phyloP scores from a whole-genome alignment of 257 asterid genomes.

The Solanum ahanhuiri region DNA sequence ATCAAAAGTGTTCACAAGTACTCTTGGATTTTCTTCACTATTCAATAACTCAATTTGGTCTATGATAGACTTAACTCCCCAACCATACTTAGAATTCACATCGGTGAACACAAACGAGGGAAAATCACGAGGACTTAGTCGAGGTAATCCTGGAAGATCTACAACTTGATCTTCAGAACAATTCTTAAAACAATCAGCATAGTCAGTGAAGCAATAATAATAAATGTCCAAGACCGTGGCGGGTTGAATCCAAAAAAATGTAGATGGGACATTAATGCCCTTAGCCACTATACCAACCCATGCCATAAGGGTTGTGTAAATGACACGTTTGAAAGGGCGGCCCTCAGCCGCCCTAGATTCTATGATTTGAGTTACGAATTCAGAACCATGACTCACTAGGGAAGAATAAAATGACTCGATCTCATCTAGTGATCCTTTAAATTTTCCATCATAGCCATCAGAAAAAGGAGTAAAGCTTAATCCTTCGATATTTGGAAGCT shows the following conservation, averaged over 20 bases:
- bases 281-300: constrained; percentile 4
- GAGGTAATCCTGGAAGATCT: constrained; percentile 4
- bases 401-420: not conserved
- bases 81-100: not conserved
- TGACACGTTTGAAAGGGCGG: not conserved
- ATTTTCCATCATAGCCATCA: not conserved
- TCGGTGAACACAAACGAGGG: not conserved
- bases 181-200: not conserved
- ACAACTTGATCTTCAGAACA: not conserved
- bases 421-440: not conserved
- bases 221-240: constrained; percentile 2
- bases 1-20: constrained; percentile 7
- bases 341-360: not conserved
- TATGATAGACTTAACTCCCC: not conserved
- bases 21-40: not conserved
- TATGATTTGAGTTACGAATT: not conserved
- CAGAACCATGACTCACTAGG: not conserved
- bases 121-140: not conserved
- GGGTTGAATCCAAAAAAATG: constrained; percentile 5
- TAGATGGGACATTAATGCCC: not conserved
- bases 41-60: not conserved
- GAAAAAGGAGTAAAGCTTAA: not conserved
- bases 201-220: constrained; percentile 4
- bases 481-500: not conserved
- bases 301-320: not conserved